Evolutionary conservation across 805 yeast species (phyloP), one percentile per base, ranked within the genome.

Genomic region (Ascoidea rubescens): DNA sequence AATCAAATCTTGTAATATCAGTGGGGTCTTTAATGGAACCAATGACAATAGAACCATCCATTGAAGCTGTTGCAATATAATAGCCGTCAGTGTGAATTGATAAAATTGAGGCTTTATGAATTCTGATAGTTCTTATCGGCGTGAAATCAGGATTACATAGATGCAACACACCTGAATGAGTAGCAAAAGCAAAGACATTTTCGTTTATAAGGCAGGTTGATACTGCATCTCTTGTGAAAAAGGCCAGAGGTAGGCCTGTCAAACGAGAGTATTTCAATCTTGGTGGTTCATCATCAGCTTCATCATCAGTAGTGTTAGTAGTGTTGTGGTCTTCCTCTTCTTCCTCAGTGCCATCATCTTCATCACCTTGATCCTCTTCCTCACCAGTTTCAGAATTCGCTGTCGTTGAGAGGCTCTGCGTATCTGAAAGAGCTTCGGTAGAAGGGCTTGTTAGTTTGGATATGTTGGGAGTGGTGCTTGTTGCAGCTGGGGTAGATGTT

Each of bases 31-130:
- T 54, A 1, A 87, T 68, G 1, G 89, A 77, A 0, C 96, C 93
- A 4, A 88, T 77, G 1, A 88, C 88, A 0, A 91, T 84, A 0
- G 96, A 85, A 0, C 99, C 99, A 63, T 93, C 99, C 71, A 91
- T 82, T 0, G 97, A 88, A 0, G 90, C 96, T 0, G 95, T 82
- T 0, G 93, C 95, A 54, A 93, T 79, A 60, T 74, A 79, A 6
- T 66, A 66, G 0, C 95, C 93, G 60, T 87, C 95, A 1, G 84
- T 73, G 51, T 81, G 78, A 0, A 88, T 72, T 0, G 87, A 78
- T 46, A 90, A 67, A 1, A 93, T 77, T 0, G 96, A 87, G 0
- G 97, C 89, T 48, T 87, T 73, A 60, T 95, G 96, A 0, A 91
- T 89, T 58, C 87, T 78, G 55, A 87, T 75, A 0, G 96, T 82